A percentile compares a stretch with the other conserved stretches of the same genome.
Evolutionary conservation across 148 eudicot genomes (phyloP).

Genomic region (Rhododendron kiyosumense): DNA sequence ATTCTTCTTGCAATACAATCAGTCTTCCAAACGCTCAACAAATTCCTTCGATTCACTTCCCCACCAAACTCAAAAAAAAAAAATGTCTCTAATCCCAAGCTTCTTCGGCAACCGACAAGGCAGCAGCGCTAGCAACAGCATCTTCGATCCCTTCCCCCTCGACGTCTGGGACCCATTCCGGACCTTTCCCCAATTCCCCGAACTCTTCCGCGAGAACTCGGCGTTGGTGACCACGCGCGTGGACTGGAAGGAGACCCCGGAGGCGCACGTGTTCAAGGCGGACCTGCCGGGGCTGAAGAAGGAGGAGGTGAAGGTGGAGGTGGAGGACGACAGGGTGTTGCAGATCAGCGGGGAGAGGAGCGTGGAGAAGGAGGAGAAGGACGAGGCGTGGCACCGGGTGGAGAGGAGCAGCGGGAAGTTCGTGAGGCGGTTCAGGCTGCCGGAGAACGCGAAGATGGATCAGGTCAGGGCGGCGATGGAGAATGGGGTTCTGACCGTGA

Average conservation of each 20-base stretch:
- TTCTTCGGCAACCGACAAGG: conserved; percentile 10
- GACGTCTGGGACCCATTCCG: neutral
- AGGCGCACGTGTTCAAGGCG: conserved; percentile 7
- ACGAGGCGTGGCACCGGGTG: neutral
- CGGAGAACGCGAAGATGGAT: conserved; percentile 1
- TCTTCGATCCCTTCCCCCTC: conserved; percentile 14
- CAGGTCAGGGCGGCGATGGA: conserved; percentile 1
- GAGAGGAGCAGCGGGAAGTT: conserved; percentile 7
- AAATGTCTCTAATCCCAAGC: conserved; percentile 17
- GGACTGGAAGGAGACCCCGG: conserved; percentile 1
- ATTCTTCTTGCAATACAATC: neutral
- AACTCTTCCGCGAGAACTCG: neutral
- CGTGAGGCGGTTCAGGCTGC: conserved; percentile 2
- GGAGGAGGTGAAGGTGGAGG: conserved; percentile 9
- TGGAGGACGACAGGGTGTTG: neutral
- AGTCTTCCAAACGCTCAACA: neutral
- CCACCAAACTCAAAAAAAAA: neutral
- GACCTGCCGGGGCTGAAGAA: conserved; percentile 3
- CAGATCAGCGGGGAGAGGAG: conserved; percentile 4
- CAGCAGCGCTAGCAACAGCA: neutral
- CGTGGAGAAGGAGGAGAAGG: neutral
- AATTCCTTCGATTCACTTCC: neutral
- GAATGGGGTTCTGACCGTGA: neutral
- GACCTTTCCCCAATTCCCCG: neutral
- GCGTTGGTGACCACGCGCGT: neutral